Percentiles rank a stretch among this genome's conserved stretches.
These are phyloP conservation scores for Agaricus sinodeliciosus DNA, from an alignment of 768 basidiomycete genomes.

Conservation along the genomic window DNA sequence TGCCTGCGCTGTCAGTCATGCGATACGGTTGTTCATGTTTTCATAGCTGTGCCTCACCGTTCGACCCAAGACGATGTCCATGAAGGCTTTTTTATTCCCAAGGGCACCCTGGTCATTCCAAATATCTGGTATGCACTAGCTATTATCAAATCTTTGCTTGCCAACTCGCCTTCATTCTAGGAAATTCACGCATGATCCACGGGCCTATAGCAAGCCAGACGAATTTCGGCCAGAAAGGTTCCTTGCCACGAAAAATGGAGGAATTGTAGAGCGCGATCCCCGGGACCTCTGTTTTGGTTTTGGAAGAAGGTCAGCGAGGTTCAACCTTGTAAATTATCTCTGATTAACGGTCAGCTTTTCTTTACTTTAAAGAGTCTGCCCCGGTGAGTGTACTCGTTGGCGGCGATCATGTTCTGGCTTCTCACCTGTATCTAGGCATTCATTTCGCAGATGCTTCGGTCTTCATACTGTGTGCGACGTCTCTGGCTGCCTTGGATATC, in stretches of 20 bases:
- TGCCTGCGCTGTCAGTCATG: neutral
- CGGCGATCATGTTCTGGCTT: slow-evolving; percentile 2
- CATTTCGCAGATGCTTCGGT: slow-evolving; percentile 50
- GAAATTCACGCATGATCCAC: slow-evolving; percentile 49
- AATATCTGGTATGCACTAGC: slow-evolving; percentile 38
- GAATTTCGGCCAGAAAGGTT: slow-evolving; percentile 58
- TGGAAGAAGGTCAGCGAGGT: slow-evolving; percentile 47
- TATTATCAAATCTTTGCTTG: neutral
- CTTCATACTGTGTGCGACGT: slow-evolving; percentile 45
- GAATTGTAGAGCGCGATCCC: slow-evolving; percentile 46
- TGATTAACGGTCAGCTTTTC: slow-evolving; percentile 1
- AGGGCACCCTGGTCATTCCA: slow-evolving; percentile 44
- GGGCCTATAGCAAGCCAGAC: slow-evolving; percentile 45
- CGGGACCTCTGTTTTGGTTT: slow-evolving; percentile 63
- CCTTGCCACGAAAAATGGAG: slow-evolving; percentile 32
- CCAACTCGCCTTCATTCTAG: slow-evolving; percentile 16
- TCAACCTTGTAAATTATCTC: slow-evolving; percentile 4
- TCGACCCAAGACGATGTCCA: slow-evolving; percentile 56
- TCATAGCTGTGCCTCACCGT: slow-evolving; percentile 45
- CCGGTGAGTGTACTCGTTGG: slow-evolving; percentile 27
- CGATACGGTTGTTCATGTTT: slow-evolving; percentile 11
- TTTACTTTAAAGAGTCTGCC: slow-evolving; percentile 32
- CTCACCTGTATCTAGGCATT: slow-evolving; percentile 27
- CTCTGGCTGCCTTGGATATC: slow-evolving; percentile 47
- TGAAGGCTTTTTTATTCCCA: slow-evolving; percentile 55